phyloP scores from a whole-genome alignment of 2,329 filamentous ascomycete genomes.

The Penicillium verrucosum region DNA sequence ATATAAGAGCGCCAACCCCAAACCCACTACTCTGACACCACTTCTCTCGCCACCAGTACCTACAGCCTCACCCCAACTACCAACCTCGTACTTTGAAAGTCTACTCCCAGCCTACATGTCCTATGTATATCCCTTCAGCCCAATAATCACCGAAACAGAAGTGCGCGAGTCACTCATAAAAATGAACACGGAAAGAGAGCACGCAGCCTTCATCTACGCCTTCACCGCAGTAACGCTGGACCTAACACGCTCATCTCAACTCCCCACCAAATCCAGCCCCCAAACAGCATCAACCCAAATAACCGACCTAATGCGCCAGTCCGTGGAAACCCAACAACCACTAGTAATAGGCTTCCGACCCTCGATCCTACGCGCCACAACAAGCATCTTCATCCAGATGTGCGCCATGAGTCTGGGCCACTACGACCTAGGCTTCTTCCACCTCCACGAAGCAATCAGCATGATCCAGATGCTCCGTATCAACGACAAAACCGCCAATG shows the following conservation, averaged over 20 bases:
- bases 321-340: constrained; percentile 37
- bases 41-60: constrained; percentile 12
- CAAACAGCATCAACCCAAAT: constrained; percentile 26
- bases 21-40: neutral
- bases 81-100: constrained; percentile 35
- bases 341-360: constrained; percentile 40
- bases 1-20: constrained; percentile 27
- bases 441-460: constrained; percentile 51
- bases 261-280: constrained; percentile 11
- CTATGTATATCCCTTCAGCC: constrained; percentile 49
- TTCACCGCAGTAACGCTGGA: constrained; percentile 48
- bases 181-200: constrained; percentile 41
- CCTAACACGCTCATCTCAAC: constrained; percentile 30
- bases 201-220: constrained; percentile 44
- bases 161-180: constrained; percentile 31
- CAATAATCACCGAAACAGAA: constrained; percentile 45
- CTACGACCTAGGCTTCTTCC: constrained; percentile 50
- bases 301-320: constrained; percentile 30
- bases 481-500: constrained; percentile 39
- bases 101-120: constrained; percentile 46
- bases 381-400: constrained; percentile 54
- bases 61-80: neutral
- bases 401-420: constrained; percentile 50
- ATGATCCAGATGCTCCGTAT: constrained; percentile 47
- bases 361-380: constrained; percentile 49